Conservation (phyloP, 768 basidiomycete genomes). For the Boletus subparvulus region DNA sequence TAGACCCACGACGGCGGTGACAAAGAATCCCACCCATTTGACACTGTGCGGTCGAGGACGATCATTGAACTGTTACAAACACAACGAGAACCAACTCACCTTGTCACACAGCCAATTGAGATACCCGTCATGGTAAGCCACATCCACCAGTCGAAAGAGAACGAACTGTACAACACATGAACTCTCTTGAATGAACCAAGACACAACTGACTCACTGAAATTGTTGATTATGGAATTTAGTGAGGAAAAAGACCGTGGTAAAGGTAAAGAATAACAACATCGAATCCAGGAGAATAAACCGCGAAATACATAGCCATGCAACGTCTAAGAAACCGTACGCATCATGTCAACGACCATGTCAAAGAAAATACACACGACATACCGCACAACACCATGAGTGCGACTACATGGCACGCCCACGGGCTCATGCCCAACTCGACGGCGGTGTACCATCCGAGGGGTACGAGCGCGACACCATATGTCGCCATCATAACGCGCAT, state of each 20-base stretch:
- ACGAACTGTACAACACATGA: constrained; percentile 55
- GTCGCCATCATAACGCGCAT: constrained; percentile 95
- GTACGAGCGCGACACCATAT: constrained; percentile 95
- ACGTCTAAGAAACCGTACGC: constrained; percentile 58
- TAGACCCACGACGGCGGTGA: constrained; percentile 89
- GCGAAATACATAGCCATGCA: constrained; percentile 94
- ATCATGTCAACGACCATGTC: background rate
- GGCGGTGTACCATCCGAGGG: constrained; percentile 95
- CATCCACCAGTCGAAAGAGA: constrained; percentile 96
- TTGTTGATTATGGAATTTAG: constrained; percentile 97
- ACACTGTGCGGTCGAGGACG: constrained; percentile 50
- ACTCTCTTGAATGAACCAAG: background rate
- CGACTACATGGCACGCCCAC: constrained; percentile 88
- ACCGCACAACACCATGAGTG: constrained; percentile 93
- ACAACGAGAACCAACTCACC: constrained; percentile 42
- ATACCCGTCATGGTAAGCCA: constrained; percentile 93
- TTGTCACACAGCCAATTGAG: constrained; percentile 93
- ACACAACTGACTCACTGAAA: constrained; percentile 61
- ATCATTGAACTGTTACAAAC: background rate
- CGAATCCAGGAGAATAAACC: constrained; percentile 96
- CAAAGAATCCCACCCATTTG: constrained; percentile 95
- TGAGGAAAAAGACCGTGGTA: constrained; percentile 90
- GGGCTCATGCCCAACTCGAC: constrained; percentile 90
- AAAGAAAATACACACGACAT: constrained; percentile 26
- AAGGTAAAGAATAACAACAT: constrained; percentile 99